Evolutionary conservation across 1,284 basidiomycete genomes (phyloP), one percentile per base, ranked within the genome.

Genomic region (Thelephora terrestris): DNA sequence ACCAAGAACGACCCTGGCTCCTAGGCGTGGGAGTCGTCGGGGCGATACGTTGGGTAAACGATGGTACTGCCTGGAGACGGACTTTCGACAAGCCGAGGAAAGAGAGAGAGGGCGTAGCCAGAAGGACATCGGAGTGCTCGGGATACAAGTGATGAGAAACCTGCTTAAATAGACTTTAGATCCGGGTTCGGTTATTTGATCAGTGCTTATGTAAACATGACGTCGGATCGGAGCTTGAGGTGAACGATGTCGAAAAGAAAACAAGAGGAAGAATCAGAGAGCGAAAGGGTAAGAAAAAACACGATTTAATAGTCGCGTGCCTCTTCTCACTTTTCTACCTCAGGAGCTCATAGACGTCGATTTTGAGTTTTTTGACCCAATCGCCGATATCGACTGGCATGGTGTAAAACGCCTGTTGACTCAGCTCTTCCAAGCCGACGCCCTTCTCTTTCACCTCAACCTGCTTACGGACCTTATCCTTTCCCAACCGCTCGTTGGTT

Each of bases 301-400:
- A 36, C n/a, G 12, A 34, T 17, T 43, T 25, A 5, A 18, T 43
- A 5, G 20, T 43, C 38, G 27, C 20, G 16, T 29, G 34, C 38
- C 35, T 23, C 34, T 49, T 6, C 29, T 32, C 7, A 51, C 47
- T 34, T 49, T 23, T 29, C 45, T 43, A 47, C 56, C 29, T 14
- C 53, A 68, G 64, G 66, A 78, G 76, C 70, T 82, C 66, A 71
- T 88, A 61, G 78, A 95, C 64, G 86, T 96, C 57, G 84, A 90
- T 60, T 95, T 96, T 61, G 91, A 94, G 58, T 96, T 94, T 64
- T 91, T 89, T 73, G 83, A 89, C 64, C 79, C 90, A 4, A 83
- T 89, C 57, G 76, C 85, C 2, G 74, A 75, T 43, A 74, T 90
- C 52, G 92, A 97, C 70, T 93, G 86, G 65, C 81, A 87, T 53